Evolutionary conservation across 805 yeast genomes (phyloP), one percentile per base, ranked within the genome.

Genomic region (Isabelozyma heimii): DNA sequence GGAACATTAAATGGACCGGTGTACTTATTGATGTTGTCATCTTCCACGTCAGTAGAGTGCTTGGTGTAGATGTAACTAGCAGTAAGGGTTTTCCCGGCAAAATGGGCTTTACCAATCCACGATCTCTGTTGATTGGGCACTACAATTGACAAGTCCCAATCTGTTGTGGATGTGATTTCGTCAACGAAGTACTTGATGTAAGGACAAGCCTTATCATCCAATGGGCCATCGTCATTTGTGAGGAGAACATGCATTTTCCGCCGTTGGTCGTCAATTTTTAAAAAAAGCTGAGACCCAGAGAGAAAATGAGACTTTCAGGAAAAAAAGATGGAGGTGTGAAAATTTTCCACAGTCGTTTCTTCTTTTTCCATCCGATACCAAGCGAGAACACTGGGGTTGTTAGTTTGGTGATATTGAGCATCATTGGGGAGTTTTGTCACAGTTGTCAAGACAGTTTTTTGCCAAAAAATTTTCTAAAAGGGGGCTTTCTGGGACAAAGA

Each of bases 91-190:
- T 80, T 77, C 6, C 90, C 92, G 0, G 95, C 95, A 60, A 94
- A 83, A 72, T 91, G 97, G 5, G 99, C 98, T 66, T 94, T 94
- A 37, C 97, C 97, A 49, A 91, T 92, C 99, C 99, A 94, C 12
- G 97, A 91, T 57, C 94, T 75, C 58, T 81, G 85, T 49, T 89
- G 96, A 46, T 83, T 79, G 10, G 99, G 99, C 2, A 94, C 85
- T 26, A 86, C 91, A 16, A 91, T 83, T 20, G 91, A 83, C 30
- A 91, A 68, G 26, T 87, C 81, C 98, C 98, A 92, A 62, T 89
- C 83, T 5, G 97, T 89, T 46, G 72, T 57, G 40, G 73, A 63
- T 42, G 64, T 62, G 42, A 91, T 75, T 43, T 89, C 87, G 52
- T 86, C 86, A 5, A 89, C 91, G 37, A 94, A 76, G 56, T 82